Evolutionary conservation across 441 rosid species (phyloP).

Genomic region (Caryocar brasiliense): DNA sequence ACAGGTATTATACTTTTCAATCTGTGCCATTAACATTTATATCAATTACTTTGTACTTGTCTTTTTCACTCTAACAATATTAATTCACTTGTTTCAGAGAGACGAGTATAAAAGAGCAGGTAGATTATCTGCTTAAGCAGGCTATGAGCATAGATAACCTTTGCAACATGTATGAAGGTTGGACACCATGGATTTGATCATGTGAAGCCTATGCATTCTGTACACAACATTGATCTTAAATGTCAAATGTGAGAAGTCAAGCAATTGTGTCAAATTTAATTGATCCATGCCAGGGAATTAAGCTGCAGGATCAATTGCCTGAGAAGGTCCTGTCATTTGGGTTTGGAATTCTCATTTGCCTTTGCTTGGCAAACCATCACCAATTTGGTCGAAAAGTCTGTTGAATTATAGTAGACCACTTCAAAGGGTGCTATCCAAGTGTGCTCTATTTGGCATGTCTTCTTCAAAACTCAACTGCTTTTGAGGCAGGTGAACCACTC

Average conservation of each 20-base stretch:
- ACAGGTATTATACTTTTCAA: conserved; percentile 34
- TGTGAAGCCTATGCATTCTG: conserved; percentile 3
- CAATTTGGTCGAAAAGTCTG: background rate
- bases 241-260: background rate
- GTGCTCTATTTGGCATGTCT: background rate
- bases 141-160: conserved; percentile 81
- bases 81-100: conserved; percentile 40
- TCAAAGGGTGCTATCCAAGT: background rate
- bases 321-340: background rate
- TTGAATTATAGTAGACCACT: background rate
- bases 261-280: conserved; percentile 1
- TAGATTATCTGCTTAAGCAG: conserved; percentile 80
- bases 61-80: too few species aligned
- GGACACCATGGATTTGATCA: conserved; percentile 97
- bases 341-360: background rate
- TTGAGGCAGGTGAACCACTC: background rate
- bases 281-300: background rate
- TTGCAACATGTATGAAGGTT: conserved; percentile 99
- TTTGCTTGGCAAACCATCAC: background rate
- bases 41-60: too few species aligned
- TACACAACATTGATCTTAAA: conserved; percentile 3
- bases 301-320: background rate
- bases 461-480: background rate
- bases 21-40: background rate
- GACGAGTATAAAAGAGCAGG: conserved; percentile 66